phyloP scores from a whole-genome alignment of 768 basidiomycete genomes.

The Lentinula guzmanii region DNA sequence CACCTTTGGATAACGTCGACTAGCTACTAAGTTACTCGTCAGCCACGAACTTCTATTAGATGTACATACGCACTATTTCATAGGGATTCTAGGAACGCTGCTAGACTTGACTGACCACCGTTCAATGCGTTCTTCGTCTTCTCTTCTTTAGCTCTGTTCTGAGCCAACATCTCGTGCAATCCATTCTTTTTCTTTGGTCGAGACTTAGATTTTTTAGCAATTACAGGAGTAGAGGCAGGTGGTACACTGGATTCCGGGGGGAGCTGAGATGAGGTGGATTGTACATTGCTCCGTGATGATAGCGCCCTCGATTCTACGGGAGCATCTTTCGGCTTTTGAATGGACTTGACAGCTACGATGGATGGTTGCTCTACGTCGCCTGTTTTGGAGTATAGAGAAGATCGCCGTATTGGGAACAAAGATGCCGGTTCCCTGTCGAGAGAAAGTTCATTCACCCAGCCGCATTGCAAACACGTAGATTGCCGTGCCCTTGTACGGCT shows the following conservation, averaged over 20 bases:
- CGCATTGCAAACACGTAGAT: conserved; percentile 18
- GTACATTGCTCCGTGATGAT: not conserved
- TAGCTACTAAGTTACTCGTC: not conserved
- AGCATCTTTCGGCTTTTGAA: conserved; percentile 5
- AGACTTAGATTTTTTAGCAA: conserved; percentile 17
- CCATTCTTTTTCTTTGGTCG: conserved; percentile 50
- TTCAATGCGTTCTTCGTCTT: conserved; percentile 19
- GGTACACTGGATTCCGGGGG: not conserved
- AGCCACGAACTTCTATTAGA: not conserved
- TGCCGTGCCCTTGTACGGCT: conserved; percentile 8
- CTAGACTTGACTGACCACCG: conserved; percentile 30
- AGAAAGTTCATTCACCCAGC: conserved; percentile 8
- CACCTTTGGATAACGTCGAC: not conserved
- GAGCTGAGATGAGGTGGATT: not conserved
- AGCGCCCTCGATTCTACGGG: not conserved
- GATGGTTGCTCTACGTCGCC: not conserved
- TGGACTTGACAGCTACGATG: conserved; percentile 5
- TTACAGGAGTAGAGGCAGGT: not conserved
- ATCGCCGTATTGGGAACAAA: conserved; percentile 12
- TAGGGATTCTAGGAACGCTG: conserved; percentile 39
- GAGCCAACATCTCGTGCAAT: conserved; percentile 58
- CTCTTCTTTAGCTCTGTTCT: conserved; percentile 45
- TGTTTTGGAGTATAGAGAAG: not conserved
- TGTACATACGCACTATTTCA: conserved; percentile 7
- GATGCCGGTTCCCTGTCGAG: conserved; percentile 8